These are phyloP conservation scores for Lasiosphaeria hispida DNA, from an alignment of 495 filamentous ascomycete species.

Conservation along the genomic window DNA sequence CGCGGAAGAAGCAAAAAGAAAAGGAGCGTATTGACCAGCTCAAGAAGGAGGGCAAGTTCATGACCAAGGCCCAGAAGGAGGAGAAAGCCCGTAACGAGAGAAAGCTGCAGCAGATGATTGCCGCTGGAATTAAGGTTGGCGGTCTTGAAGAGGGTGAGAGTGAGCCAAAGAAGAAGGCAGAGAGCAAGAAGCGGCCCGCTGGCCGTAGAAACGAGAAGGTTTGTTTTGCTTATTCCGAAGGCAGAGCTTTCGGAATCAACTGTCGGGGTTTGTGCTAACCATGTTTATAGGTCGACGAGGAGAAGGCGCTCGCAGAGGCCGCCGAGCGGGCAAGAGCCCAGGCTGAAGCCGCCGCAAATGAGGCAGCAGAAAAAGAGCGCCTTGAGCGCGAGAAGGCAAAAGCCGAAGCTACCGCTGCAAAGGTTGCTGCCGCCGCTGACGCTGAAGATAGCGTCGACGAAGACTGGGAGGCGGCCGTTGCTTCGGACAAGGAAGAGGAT, in stretches of 20 bases:
- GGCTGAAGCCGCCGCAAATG: conserved; percentile 63
- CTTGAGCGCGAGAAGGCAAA: conserved; percentile 50
- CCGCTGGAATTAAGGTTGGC: conserved; percentile 77
- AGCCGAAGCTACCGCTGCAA: conserved; percentile 51
- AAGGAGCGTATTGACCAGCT: conserved; percentile 93
- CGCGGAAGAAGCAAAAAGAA: conserved; percentile 89
- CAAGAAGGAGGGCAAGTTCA: conserved; percentile 90
- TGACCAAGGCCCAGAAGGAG: conserved; percentile 92
- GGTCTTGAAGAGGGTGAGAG: conserved; percentile 59
- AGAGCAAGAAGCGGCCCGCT: conserved; percentile 66
- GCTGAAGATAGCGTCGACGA: conserved; percentile 63
- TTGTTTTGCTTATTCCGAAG: conserved; percentile 5
- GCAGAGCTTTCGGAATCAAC: too few species aligned
- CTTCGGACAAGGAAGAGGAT: conserved; percentile 60
- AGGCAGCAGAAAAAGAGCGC: conserved; percentile 52
- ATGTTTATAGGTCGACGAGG: conserved; percentile 61
- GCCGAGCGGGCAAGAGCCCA: conserved; percentile 63
- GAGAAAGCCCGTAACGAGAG: conserved; percentile 77
- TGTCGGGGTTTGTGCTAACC: neutral
- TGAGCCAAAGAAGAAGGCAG: conserved; percentile 67
- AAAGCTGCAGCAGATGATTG: conserved; percentile 93
- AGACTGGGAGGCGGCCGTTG: conserved; percentile 87
- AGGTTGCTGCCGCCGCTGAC: conserved; percentile 51
- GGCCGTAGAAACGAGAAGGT: conserved; percentile 71
- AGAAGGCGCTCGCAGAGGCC: conserved; percentile 67